Conservation (phyloP, 2,329 filamentous ascomycete genomes). For the Phaeophleospora eucalypticola region DNA sequence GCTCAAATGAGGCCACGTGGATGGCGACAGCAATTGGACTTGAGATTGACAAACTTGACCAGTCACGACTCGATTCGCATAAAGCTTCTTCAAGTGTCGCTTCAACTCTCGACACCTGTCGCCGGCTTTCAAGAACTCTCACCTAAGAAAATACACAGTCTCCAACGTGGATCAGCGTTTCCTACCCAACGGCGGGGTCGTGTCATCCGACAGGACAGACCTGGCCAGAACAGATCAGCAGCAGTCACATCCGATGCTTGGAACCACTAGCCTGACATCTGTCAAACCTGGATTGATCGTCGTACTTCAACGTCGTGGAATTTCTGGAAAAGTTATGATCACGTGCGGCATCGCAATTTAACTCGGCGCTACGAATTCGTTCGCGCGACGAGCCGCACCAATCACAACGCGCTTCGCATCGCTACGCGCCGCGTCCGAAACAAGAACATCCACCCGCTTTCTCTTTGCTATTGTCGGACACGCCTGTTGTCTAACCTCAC, state of each 20-base stretch:
- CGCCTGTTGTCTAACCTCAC: slow-evolving; percentile 13
- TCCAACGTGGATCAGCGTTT: too few relatives aligned
- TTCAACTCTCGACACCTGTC: too few relatives aligned
- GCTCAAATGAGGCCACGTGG: too few relatives aligned
- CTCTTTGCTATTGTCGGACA: slow-evolving; percentile 17
- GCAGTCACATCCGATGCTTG: not conserved
- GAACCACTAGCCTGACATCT: not conserved
- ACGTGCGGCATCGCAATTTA: not conserved
- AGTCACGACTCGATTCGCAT: too few relatives aligned
- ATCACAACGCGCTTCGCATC: not conserved
- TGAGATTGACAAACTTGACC: too few relatives aligned
- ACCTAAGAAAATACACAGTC: too few relatives aligned
- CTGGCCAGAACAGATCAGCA: not conserved
- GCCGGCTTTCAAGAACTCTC: too few relatives aligned
- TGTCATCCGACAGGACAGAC: too few relatives aligned
- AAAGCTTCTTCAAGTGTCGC: too few relatives aligned
- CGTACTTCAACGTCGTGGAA: not conserved
- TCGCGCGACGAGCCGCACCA: not conserved
- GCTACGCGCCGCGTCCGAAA: not conserved
- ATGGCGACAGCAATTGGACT: too few relatives aligned
- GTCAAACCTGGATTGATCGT: not conserved
- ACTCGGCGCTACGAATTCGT: not conserved
- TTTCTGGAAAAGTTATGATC: not conserved
- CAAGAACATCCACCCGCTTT: not conserved
- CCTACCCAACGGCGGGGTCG: too few relatives aligned